Percentiles rank a stretch among this genome's conserved stretches.
phyloP scores from a whole-genome alignment of 1,284 basidiomycete genomes.

The Bjerkandera adusta region DNA sequence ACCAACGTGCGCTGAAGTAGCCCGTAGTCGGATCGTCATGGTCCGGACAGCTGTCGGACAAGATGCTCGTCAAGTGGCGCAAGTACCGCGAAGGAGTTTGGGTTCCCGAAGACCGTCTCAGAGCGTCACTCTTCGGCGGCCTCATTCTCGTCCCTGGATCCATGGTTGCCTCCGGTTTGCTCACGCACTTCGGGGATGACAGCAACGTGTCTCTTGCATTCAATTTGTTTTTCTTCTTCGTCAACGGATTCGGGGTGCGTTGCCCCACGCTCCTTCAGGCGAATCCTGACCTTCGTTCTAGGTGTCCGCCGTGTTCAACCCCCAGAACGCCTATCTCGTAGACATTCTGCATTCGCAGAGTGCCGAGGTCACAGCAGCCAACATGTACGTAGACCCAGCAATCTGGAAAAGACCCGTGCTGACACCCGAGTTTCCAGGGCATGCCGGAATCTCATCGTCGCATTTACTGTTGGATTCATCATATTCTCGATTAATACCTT shows the following conservation, averaged over 20 bases:
- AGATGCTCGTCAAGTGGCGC: conserved; percentile 42
- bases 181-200: conserved; percentile 35
- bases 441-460: conserved; percentile 40
- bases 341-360: conserved; percentile 52
- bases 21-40: conserved; percentile 47
- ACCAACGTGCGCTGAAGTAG: neutral
- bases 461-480: conserved; percentile 37
- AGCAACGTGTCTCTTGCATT: conserved; percentile 37
- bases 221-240: conserved; percentile 42
- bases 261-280: neutral
- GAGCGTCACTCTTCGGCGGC: conserved; percentile 44
- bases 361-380: conserved; percentile 50
- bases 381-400: conserved; percentile 29
- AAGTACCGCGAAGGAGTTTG: conserved; percentile 43
- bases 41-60: conserved; percentile 53
- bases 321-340: conserved; percentile 53
- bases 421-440: conserved; percentile 30
- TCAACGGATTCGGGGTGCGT: conserved; percentile 50
- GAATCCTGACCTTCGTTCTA: conserved; percentile 5
- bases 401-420: neutral
- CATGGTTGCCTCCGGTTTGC: conserved; percentile 32
- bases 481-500: conserved; percentile 51
- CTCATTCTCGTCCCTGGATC: conserved; percentile 45
- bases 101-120: conserved; percentile 62
- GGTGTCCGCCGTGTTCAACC: conserved; percentile 42